These are phyloP conservation scores for Claviceps spartinae DNA, from an alignment of 2,329 filamentous ascomycete species.

Conservation along the genomic window DNA sequence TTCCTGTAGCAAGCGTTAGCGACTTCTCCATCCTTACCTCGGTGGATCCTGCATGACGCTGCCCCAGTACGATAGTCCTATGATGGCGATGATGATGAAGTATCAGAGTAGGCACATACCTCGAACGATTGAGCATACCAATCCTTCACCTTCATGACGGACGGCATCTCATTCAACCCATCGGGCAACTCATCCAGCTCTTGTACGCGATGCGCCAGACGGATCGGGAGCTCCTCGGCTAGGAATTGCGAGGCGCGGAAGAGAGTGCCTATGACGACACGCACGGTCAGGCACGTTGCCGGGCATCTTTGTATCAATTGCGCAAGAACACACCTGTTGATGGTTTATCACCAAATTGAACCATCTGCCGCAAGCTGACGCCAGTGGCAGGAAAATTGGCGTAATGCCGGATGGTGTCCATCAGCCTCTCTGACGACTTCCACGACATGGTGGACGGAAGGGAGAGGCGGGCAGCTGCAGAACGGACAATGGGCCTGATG, in stretches of 20 bases:
- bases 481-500: neutral
- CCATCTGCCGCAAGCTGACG: constrained; percentile 95
- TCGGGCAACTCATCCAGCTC: constrained; percentile 87
- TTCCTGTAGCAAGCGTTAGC: constrained; percentile 44
- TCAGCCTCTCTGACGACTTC: constrained; percentile 80
- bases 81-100: neutral
- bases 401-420: constrained; percentile 96
- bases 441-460: constrained; percentile 59
- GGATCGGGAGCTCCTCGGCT: constrained; percentile 93
- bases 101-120: constrained; percentile 37
- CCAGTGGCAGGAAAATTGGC: constrained; percentile 93
- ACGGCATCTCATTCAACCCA: constrained; percentile 95
- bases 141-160: constrained; percentile 84
- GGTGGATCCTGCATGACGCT: neutral
- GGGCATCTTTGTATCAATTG: constrained; percentile 33
- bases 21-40: constrained; percentile 2
- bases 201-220: constrained; percentile 88
- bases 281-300: constrained; percentile 5
- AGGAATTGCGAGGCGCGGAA: constrained; percentile 98
- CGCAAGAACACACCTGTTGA: constrained; percentile 56
- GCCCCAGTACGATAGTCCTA: neutral
- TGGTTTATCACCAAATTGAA: constrained; percentile 91
- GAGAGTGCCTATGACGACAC: constrained; percentile 54
- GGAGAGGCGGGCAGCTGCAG: neutral
- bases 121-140: constrained; percentile 99